phyloP scores from a whole-genome alignment of 202 grass and related monocot species.

The Elaeis oleifera region DNA sequence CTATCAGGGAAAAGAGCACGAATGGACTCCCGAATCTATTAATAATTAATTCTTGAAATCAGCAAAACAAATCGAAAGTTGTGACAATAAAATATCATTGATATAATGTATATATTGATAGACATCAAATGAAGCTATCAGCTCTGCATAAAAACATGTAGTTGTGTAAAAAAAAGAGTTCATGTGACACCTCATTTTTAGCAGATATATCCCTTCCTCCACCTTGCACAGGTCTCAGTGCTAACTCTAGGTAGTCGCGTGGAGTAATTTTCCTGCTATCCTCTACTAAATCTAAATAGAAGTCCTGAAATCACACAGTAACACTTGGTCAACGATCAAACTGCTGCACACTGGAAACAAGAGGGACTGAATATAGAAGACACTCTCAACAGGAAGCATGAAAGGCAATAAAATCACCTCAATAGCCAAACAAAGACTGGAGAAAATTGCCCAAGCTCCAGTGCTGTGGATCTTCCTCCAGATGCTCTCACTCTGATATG shows the following conservation, averaged over 20 bases:
- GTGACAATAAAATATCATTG: too few species aligned
- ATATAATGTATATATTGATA: too few species aligned
- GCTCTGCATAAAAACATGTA: too few species aligned
- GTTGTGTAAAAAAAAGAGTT: too few species aligned
- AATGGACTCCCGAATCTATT: slow-evolving; percentile 72
- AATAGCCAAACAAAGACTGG: slow-evolving; percentile 69
- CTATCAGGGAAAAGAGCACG: slow-evolving; percentile 70
- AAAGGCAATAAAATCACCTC: slow-evolving; percentile 35
- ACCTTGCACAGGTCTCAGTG: slow-evolving; percentile 57
- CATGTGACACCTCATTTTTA: slow-evolving; percentile 58
- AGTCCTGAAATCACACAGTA: slow-evolving; percentile 40
- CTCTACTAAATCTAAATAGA: slow-evolving; percentile 72
- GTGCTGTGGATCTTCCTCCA: slow-evolving; percentile 46
- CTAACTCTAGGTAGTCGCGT: slow-evolving; percentile 75
- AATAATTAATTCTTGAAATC: not conserved
- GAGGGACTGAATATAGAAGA: slow-evolving; percentile 2
- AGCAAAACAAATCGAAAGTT: too few species aligned
- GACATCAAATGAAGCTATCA: too few species aligned
- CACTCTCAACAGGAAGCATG: not conserved
- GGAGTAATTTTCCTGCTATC: slow-evolving; percentile 57
- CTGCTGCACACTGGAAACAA: not conserved
- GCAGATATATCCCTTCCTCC: slow-evolving; percentile 48
- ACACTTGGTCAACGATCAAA: too few species aligned
- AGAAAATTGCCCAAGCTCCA: slow-evolving; percentile 73
- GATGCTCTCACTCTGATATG: slow-evolving; percentile 66